phyloP scores from a whole-genome alignment of 441 rosid genomes.

The Syzygium malaccense region DNA sequence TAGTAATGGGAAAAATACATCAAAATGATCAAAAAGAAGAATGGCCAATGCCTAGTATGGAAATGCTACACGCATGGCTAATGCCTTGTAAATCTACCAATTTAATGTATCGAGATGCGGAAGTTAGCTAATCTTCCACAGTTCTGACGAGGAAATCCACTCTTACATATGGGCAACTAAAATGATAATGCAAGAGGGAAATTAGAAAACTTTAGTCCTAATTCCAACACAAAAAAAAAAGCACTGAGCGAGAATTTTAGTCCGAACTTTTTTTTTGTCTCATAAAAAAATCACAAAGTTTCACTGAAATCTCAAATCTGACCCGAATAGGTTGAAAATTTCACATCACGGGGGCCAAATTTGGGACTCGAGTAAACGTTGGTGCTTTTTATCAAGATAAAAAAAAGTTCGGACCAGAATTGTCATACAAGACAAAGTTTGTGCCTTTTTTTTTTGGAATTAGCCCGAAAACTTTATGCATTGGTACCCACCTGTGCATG shows the following conservation, averaged over 20 bases:
- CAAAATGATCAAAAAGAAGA: neutral
- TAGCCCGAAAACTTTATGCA: no score
- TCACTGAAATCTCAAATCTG: no score
- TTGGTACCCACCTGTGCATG: no score
- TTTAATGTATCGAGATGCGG: neutral
- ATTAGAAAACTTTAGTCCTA: neutral
- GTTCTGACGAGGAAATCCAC: neutral
- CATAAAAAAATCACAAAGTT: neutral
- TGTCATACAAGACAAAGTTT: no score
- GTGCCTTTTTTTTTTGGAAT: no score
- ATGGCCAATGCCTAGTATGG: neutral
- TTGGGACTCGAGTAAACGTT: no score
- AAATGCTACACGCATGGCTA: neutral
- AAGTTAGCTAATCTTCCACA: neutral
- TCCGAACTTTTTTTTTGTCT: neutral
- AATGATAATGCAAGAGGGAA: neutral
- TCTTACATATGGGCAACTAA: neutral
- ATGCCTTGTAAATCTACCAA: neutral
- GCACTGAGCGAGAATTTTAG: neutral
- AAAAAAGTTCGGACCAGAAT: no score
- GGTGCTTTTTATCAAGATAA: no score
- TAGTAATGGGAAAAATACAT: neutral
- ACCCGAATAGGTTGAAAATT: no score
- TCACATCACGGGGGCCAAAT: no score
- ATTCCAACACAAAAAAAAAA: no score